Base-by-base conservation (phyloP, 169 alveolate genomes). In the Besnoitia besnoiti region DNA sequence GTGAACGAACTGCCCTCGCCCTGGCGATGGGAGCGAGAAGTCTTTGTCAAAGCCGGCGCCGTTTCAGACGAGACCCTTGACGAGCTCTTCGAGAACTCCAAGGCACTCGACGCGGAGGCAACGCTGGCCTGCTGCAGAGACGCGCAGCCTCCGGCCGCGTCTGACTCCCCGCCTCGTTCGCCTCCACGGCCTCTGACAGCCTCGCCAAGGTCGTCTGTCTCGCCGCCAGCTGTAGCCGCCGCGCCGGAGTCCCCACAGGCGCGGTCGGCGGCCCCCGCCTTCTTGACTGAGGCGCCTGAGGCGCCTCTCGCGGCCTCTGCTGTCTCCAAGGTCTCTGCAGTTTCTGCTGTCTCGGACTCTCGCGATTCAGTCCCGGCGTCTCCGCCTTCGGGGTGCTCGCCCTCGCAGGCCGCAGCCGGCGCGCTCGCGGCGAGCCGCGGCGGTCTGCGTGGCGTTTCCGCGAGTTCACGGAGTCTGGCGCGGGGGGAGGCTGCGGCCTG, bases 11-110 rank as follows among this genome's bases (percentile, higher is more conserved):
- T 91, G 59, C 94, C 94, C 16, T 91, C 94, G 21, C 94, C 94
- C 40, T 91, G 94, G 94, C 42, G 59, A 49, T 91, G 94, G 94
- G 94, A 91, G 61, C 75, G 88, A 61, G 89, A 44, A 30, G 89
- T 91, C 12, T 91, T 91, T 82, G 55, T 35, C 55, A 40, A 73
- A 19, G 94, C 90, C 30, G 94, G 94, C 39, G 47, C 39, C 50
- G 62, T 91, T 39, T 33, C 94, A 33, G 88, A 91, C 39, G 85
- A 49, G 46, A n/a, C 55, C 75, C 82, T 90, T 50, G 85, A 44
- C 33, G 79, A 42, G 67, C 94, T 90, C 44, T 85, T 90, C n/a
- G 76, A 79, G 46, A 75, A 79, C 33, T 90, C 79, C 55, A 85
- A 79, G 30, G 80, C 79, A 77, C 91, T 55, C 10, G 2, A 39